These are phyloP conservation scores for Stachybotrys elegans DNA, from an alignment of 2,329 filamentous ascomycete species.

Conservation along the genomic window DNA sequence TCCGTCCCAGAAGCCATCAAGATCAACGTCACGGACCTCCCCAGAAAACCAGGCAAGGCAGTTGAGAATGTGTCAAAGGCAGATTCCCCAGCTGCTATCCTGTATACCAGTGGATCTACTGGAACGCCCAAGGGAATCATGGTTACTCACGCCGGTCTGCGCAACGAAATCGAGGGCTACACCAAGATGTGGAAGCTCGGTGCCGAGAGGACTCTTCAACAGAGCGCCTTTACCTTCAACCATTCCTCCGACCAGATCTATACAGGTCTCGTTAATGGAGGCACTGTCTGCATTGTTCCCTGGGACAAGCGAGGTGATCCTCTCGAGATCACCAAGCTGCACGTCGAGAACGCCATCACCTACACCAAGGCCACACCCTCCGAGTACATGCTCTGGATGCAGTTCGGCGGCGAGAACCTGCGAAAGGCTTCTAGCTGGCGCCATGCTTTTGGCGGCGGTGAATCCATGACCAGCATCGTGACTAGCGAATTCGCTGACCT, in stretches of 20 bases:
- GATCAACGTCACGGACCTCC: constrained; percentile 4
- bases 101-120: constrained; percentile 26
- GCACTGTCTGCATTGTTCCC: constrained; percentile 26
- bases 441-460: constrained; percentile 12
- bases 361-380: constrained; percentile 8
- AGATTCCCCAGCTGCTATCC: constrained; percentile 14
- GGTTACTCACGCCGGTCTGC: constrained; percentile 20
- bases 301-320: constrained; percentile 24
- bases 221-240: constrained; percentile 33
- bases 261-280: constrained; percentile 26
- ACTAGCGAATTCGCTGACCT: constrained; percentile 8
- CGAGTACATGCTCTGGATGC: constrained; percentile 7
- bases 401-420: neutral
- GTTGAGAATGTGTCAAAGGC: constrained; percentile 3
- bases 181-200: constrained; percentile 12
- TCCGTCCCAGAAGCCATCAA: neutral
- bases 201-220: constrained; percentile 24
- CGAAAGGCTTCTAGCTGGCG: constrained; percentile 1
- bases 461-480: constrained; percentile 8
- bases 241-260: constrained; percentile 29
- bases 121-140: constrained; percentile 35
- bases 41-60: neutral
- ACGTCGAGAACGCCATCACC: constrained; percentile 6
- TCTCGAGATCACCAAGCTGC: constrained; percentile 3
- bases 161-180: constrained; percentile 17